These are phyloP conservation scores for Amanita molliuscula DNA, from an alignment of 768 basidiomycete species.

Conservation along the genomic window DNA sequence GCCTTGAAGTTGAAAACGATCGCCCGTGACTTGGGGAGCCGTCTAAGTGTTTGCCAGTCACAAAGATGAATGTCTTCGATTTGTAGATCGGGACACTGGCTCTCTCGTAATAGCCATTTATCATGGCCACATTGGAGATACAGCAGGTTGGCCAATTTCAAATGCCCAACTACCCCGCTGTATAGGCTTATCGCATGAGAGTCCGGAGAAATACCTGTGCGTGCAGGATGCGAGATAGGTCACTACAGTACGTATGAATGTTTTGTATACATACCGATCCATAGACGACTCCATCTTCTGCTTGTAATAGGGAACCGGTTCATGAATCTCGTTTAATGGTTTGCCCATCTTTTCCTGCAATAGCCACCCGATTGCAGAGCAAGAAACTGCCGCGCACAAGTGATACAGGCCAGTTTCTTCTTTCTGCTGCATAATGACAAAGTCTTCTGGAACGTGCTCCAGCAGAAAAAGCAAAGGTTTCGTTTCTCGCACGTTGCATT, in stretches of 20 bases:
- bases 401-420: conserved; percentile 30
- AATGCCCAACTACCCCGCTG: conserved; percentile 43
- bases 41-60: conserved; percentile 45
- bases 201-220: conserved; percentile 34
- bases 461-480: conserved; percentile 34
- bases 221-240: neutral
- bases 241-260: neutral
- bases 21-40: conserved; percentile 34
- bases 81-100: conserved; percentile 23
- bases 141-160: conserved; percentile 38
- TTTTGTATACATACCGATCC: conserved; percentile 26
- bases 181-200: conserved; percentile 37
- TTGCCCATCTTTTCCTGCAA: conserved; percentile 36
- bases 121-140: conserved; percentile 30
- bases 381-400: conserved; percentile 33
- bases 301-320: conserved; percentile 38
- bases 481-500: conserved; percentile 16
- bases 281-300: conserved; percentile 38
- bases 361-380: conserved; percentile 42
- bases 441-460: conserved; percentile 45
- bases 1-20: conserved; percentile 47
- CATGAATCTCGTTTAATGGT: conserved; percentile 35
- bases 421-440: conserved; percentile 32
- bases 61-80: conserved; percentile 33
- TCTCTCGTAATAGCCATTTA: conserved; percentile 22